Base-by-base conservation (phyloP, 202 grass and related monocot genomes). In the Carex arenaria region DNA sequence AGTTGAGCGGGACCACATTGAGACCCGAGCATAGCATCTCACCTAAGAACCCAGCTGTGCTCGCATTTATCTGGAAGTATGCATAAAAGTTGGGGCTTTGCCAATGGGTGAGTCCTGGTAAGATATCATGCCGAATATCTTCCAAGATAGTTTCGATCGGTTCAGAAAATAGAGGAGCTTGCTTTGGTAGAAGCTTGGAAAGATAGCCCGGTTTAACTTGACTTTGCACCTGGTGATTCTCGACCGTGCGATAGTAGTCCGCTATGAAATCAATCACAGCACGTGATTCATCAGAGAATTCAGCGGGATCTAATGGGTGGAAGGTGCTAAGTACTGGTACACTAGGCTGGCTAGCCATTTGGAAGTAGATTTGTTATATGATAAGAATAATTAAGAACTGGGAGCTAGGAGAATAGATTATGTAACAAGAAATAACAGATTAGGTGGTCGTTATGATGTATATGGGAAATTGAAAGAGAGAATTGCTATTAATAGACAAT, bases 11-110 rank as follows among this genome's bases (percentile, higher is more conserved):
- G 7, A 97, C 88, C 31, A 97, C 89, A 59, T 92, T 92, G 76
- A 94, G 92, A 10, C 88, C 92, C 49, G 94, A 85, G 83, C 90
- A 92, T 26, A 97, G 86, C 92, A 97, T 97, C 85, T 97, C 90
- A 20, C 92, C 94, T 60, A 97, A 81, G 81, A 97, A 97, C 28
- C 94, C 94, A 76, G 94, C 94, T 13, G 90, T 97, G 88, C 94
- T 97, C 42, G 86, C 90, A 64, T 93, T 90, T 49, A 85, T 85
- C 64, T 90, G 92, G 78, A 90, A 92, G 63, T 92, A 92, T 1
- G 89, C 90, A 83, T 85, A 92, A 61, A 87, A 94, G 65, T 90
- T 90, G 43, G 92, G 92, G 79, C 90, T 94, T 72, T 94, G 92
- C 92, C 92, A 94, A 65, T 94, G 92, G 43, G 92, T 94, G 65